Evolutionary conservation across 2,329 filamentous ascomycete genomes (phyloP).

Genomic region (Aspergillus fischeri): DNA sequence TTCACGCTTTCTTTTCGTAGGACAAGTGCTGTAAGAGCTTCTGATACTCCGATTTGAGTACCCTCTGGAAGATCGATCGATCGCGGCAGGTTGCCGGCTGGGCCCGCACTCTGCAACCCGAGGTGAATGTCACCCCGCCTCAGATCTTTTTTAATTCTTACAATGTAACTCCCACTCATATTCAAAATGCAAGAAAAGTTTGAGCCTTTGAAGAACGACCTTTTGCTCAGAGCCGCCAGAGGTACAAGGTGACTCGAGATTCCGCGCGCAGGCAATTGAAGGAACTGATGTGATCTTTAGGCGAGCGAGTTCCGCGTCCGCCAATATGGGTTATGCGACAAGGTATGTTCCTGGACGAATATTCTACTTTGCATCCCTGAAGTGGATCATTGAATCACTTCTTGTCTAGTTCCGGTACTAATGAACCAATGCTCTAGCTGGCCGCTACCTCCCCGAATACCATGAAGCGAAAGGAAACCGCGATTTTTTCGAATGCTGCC

Average conservation of each 20-base stretch:
- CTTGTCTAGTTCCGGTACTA: neutral
- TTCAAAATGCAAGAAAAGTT: constrained; percentile 66
- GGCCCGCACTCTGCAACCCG: neutral
- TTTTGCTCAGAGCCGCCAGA: constrained; percentile 83
- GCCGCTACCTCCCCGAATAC: constrained; percentile 95
- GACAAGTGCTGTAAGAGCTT: no score
- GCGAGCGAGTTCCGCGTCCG: constrained; percentile 84
- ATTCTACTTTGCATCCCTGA: neutral
- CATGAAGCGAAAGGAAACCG: constrained; percentile 85
- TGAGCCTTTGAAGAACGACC: constrained; percentile 83
- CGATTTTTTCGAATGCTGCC: constrained; percentile 98
- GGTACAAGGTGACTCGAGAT: constrained; percentile 49
- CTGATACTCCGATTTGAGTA: neutral
- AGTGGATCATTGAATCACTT: neutral
- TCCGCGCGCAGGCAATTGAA: neutral
- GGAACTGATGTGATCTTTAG: constrained; percentile 45
- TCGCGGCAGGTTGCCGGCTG: neutral
- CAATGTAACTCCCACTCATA: constrained; percentile 11
- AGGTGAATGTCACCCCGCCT: constrained; percentile 21
- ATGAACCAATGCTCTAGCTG: constrained; percentile 55
- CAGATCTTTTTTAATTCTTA: constrained; percentile 13
- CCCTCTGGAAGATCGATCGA: no score
- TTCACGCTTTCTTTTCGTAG: neutral
- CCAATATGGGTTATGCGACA: constrained; percentile 99
- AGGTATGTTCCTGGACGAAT: constrained; percentile 52